Percentiles rank a stretch among this genome's conserved stretches.
Evolutionary conservation across 1,284 basidiomycete genomes (phyloP).

Genomic region (Ustilago nuda): DNA sequence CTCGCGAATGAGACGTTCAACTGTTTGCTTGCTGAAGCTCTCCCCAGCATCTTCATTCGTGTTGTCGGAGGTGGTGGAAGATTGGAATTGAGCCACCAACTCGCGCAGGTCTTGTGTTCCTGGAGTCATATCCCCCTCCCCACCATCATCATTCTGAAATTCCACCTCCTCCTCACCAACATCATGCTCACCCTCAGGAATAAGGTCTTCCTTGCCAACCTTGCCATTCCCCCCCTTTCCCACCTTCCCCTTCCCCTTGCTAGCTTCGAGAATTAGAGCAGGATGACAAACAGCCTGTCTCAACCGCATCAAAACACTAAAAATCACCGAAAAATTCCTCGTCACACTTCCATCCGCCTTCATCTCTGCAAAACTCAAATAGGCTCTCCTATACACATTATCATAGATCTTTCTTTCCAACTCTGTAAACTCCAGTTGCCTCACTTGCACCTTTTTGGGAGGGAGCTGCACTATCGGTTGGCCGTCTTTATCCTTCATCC

Average conservation of each 20-base stretch:
- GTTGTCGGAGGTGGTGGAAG: not conserved
- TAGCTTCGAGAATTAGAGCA: constrained; percentile 66
- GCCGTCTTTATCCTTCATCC: constrained; percentile 86
- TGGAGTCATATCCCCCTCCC: constrained; percentile 25
- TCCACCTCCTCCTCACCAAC: constrained; percentile 21
- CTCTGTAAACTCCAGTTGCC: constrained; percentile 52
- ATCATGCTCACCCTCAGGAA: constrained; percentile 9
- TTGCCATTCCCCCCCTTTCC: not conserved
- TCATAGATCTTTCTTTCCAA: constrained; percentile 70
- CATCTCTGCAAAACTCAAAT: constrained; percentile 58
- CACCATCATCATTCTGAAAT: constrained; percentile 27
- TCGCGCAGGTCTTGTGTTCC: constrained; percentile 45
- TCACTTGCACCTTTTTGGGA: constrained; percentile 77
- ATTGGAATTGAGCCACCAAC: constrained; percentile 55
- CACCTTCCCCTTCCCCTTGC: constrained; percentile 17
- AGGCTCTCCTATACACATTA: constrained; percentile 65
- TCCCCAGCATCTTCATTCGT: constrained; percentile 5
- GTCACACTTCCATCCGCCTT: constrained; percentile 59
- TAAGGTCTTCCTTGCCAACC: constrained; percentile 13
- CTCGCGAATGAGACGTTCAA: constrained; percentile 44
- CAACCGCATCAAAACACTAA: constrained; percentile 70
- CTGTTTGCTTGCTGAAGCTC: constrained; percentile 40
- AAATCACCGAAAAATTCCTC: constrained; percentile 70
- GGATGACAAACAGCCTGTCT: constrained; percentile 71
- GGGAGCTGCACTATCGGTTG: constrained; percentile 90